phyloP scores from a whole-genome alignment of 768 basidiomycete genomes.

The Rhodotorula paludigena region DNA sequence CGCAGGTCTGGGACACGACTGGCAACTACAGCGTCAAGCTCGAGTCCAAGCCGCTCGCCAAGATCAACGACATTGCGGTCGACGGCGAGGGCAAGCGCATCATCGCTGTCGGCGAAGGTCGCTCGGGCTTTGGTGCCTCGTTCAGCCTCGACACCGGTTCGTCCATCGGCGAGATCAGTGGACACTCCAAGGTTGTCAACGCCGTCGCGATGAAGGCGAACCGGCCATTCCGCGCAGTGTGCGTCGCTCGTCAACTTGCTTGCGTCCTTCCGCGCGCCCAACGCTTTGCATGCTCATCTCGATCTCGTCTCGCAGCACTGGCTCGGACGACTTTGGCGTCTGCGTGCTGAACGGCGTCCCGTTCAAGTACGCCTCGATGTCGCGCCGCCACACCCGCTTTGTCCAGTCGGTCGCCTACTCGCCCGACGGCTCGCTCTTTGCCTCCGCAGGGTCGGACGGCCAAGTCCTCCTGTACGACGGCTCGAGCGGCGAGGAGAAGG shows the following conservation, averaged over 20 bases:
- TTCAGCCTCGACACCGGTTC: slow-evolving; percentile 46
- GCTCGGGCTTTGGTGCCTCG: slow-evolving; percentile 47
- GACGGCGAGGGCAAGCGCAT: slow-evolving; percentile 93
- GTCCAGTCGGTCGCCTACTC: slow-evolving; percentile 84
- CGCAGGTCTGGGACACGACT: slow-evolving; percentile 80
- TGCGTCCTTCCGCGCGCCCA: background rate
- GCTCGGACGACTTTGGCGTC: slow-evolving; percentile 32
- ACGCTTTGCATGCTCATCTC: background rate
- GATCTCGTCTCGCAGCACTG: slow-evolving; percentile 6
- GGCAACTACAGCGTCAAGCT: slow-evolving; percentile 63
- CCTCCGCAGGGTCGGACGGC: slow-evolving; percentile 89
- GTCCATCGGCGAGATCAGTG: slow-evolving; percentile 79
- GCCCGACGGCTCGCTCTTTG: slow-evolving; percentile 73
- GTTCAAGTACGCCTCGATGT: slow-evolving; percentile 61
- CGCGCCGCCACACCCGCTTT: slow-evolving; percentile 72
- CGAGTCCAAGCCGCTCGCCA: slow-evolving; percentile 31
- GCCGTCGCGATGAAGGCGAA: slow-evolving; percentile 27
- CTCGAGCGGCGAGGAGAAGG: slow-evolving; percentile 73
- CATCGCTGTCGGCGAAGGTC: slow-evolving; percentile 85
- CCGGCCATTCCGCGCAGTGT: slow-evolving; percentile 35
- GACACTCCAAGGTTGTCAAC: slow-evolving; percentile 67
- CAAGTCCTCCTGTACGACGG: slow-evolving; percentile 87
- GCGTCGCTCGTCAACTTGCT: background rate
- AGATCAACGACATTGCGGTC: slow-evolving; percentile 82
- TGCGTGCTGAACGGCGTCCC: slow-evolving; percentile 55